Evolutionary conservation across 805 yeast genomes (phyloP), one percentile per base, ranked within the genome.

Genomic region (Kregervanrija fluxuum): DNA sequence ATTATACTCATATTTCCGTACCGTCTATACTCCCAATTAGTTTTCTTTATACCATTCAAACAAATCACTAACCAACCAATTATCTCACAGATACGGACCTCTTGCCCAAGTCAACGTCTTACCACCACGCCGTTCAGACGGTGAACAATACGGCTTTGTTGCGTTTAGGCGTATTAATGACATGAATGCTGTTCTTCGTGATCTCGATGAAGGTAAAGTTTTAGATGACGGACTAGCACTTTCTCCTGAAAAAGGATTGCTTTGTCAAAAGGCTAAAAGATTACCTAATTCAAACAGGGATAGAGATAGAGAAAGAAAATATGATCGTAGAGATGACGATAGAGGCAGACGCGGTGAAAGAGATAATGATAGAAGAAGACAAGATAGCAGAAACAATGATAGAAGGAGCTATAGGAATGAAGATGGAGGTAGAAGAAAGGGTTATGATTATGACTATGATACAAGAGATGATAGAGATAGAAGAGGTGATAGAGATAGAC

Each of bases 131-230:
- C 68, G 74, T 30, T 73, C 73, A 45, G 80, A 75, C 51, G 79
- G 79, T 35, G 70, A 75, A 48, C 80, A 78, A 53, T 80, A 69
- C 54, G 85, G 83, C 8, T 80, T 79, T 61, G 84, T 80, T 22
- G 82, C 79, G 55, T 80, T 70, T 58, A 68, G 71, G 50, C 70
- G 65, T 41, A 54, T 64, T 12, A 75, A 72, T 49, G 79, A 74
- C 55, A 77, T 81, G 50, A 77, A 77, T 50, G 67, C 67, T 33
- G 82, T 83, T 9, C 54, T 80, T 13, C 70, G 66, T 35, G 66
- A 60, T 38, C 56, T 74, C 40, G 66, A 71, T 49, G 73, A 71
- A n/a, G 54, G 56, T 12, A 45, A 47, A 15, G 11, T 40, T 2
- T 13, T 53, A 2, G 50, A 42, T 31, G 45, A 50, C 35, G 66